Evolutionary conservation across 2,329 filamentous ascomycete genomes (phyloP).

Genomic region (Neopestalotiopsis rosae): DNA sequence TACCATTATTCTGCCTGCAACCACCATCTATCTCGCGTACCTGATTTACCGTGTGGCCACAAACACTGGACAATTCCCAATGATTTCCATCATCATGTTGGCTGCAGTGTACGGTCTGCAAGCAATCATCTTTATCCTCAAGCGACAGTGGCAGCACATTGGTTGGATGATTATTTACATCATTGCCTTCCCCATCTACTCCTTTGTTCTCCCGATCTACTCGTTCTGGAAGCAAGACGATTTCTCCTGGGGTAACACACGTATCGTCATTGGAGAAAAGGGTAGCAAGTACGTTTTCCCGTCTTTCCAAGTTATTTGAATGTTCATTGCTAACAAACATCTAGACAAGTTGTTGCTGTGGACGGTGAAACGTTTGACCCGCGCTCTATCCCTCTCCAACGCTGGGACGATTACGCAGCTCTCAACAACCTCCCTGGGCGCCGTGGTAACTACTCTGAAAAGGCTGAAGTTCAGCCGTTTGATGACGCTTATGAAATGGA

Average conservation of each 20-base stretch:
- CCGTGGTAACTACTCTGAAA: conserved; percentile 74
- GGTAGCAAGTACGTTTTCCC: conserved; percentile 65
- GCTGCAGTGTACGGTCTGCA: conserved; percentile 94
- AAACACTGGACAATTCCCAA: conserved; percentile 75
- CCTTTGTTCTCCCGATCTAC: conserved; percentile 88
- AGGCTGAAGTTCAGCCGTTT: conserved; percentile 62
- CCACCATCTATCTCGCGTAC: conserved; percentile 84
- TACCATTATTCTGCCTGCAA: conserved; percentile 90
- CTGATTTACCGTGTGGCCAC: conserved; percentile 81
- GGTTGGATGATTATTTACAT: conserved; percentile 99
- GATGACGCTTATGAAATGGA: conserved; percentile 93
- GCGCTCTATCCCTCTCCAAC: conserved; percentile 88
- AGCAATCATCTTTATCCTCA: conserved; percentile 93
- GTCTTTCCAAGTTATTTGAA: background rate
- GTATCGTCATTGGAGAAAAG: conserved; percentile 94
- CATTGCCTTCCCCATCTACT: conserved; percentile 93
- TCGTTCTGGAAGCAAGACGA: conserved; percentile 99
- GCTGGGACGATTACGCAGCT: conserved; percentile 95
- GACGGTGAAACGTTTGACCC: conserved; percentile 89
- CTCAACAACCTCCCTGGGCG: conserved; percentile 89
- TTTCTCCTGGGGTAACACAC: conserved; percentile 98
- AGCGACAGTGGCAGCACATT: conserved; percentile 96
- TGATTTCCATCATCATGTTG: conserved; percentile 88
- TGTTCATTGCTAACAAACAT: background rate
- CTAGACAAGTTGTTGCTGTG: conserved; percentile 76